These are phyloP conservation scores for Monosporascus sp. DNA, from an alignment of 2,329 filamentous ascomycete genomes.

Conservation along the genomic window DNA sequence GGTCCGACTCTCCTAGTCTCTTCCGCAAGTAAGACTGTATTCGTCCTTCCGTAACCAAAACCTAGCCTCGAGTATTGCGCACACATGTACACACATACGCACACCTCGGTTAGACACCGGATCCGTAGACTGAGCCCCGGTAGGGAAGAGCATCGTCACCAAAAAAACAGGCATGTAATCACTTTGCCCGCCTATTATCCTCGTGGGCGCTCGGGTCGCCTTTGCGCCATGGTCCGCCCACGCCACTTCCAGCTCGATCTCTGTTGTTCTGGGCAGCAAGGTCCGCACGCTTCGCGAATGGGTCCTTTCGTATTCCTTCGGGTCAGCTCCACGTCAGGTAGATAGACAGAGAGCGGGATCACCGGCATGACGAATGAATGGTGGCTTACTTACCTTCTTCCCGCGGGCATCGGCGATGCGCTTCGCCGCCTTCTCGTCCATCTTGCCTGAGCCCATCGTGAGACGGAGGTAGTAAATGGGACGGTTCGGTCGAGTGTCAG, in stretches of 20 bases:
- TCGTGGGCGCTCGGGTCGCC: not conserved
- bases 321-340: not conserved
- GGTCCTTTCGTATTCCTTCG: conserved; percentile 11
- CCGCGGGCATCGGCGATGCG: conserved; percentile 37
- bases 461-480: not conserved
- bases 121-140: too few species aligned
- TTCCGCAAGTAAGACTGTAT: too few species aligned
- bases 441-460: conserved; percentile 31
- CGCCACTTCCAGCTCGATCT: conserved; percentile 6
- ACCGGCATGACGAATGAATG: not conserved
- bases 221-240: conserved; percentile 5
- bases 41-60: too few species aligned
- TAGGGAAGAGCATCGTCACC: not conserved
- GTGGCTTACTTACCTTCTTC: conserved; percentile 26
- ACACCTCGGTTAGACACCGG: too few species aligned
- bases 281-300: conserved; percentile 19
- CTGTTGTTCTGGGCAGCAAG: conserved; percentile 16
- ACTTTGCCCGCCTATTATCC: not conserved
- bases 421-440: conserved; percentile 36
- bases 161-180: not conserved
- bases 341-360: not conserved
- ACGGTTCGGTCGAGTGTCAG: too few species aligned
- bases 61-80: too few species aligned
- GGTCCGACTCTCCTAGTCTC: too few species aligned
- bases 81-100: too few species aligned